A percentile compares a stretch with the other conserved stretches of the same genome.
Conservation (phyloP, 2,329 filamentous ascomycete species). For the Talaromyces amestolkiae region DNA sequence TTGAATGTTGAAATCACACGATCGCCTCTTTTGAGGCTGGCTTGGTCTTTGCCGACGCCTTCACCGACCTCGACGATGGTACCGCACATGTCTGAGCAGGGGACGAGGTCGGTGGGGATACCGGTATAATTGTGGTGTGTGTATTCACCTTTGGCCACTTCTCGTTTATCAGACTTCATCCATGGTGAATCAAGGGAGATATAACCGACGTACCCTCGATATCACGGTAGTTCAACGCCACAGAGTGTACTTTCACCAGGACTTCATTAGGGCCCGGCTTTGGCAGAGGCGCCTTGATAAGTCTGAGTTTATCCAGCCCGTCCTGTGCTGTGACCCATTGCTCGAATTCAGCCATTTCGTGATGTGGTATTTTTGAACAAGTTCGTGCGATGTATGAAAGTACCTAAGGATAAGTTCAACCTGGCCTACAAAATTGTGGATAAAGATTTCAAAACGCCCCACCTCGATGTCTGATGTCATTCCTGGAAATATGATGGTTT, state of each 20-base stretch:
- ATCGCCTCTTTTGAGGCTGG: conserved; percentile 54
- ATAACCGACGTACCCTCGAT: background rate
- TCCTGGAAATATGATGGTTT: too few relatives aligned
- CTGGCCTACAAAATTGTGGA: background rate
- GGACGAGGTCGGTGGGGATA: conserved; percentile 52
- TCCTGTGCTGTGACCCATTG: conserved; percentile 58
- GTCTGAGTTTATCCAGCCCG: conserved; percentile 55
- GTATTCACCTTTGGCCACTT: conserved; percentile 65
- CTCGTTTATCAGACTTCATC: background rate
- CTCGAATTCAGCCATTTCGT: conserved; percentile 23
- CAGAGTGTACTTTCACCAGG: conserved; percentile 52
- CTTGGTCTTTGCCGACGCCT: conserved; percentile 32
- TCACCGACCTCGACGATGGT: conserved; percentile 53
- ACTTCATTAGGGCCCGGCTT: conserved; percentile 53
- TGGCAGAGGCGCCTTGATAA: conserved; percentile 48
- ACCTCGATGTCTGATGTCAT: too few relatives aligned
- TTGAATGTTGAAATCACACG: conserved; percentile 65
- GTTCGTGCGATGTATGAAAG: background rate
- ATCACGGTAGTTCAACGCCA: conserved; percentile 53
- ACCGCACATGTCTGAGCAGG: conserved; percentile 70
- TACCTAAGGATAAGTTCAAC: background rate
- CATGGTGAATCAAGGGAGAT: too few relatives aligned
- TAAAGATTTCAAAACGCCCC: background rate
- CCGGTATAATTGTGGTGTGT: conserved; percentile 57
- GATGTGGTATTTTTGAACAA: background rate